Percentiles rank a stretch among this genome's conserved stretches.
Evolutionary conservation across 345 rosid species (phyloP).

Genomic region (Eucalyptus globulus): DNA sequence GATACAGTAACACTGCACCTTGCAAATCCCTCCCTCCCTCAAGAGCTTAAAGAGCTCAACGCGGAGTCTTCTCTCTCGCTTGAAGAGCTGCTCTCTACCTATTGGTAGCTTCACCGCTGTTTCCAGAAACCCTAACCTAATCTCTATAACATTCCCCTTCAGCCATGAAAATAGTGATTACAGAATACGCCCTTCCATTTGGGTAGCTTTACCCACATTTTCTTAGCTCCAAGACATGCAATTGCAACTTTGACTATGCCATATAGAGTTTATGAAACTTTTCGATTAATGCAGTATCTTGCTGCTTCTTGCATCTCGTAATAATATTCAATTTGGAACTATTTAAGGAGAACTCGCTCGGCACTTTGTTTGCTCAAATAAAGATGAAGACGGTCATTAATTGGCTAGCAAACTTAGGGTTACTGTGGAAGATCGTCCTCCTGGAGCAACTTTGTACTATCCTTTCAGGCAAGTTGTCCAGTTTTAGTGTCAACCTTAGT

Average conservation of each 20-base stretch:
- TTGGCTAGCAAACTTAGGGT: background rate
- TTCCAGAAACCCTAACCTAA: too few relatives aligned
- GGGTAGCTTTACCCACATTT: background rate
- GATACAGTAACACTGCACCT: accelerated
- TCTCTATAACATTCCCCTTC: too few relatives aligned
- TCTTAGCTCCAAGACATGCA: background rate
- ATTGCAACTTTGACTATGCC: background rate
- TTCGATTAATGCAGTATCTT: background rate
- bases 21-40: too few relatives aligned
- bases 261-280: background rate
- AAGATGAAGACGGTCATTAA: background rate
- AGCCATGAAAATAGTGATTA: too few relatives aligned
- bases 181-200: too few relatives aligned
- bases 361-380: background rate
- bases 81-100: too few relatives aligned
- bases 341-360: background rate
- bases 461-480: background rate
- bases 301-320: background rate
- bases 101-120: too few relatives aligned
- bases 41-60: too few relatives aligned
- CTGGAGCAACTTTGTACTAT: background rate
- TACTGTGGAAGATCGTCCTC: background rate
- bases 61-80: too few relatives aligned
- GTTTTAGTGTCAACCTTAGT: background rate
- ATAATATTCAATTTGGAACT: background rate